These are phyloP conservation scores for Didymella arachidicola DNA, from an alignment of 2,329 filamentous ascomycete species.

Conservation along the genomic window DNA sequence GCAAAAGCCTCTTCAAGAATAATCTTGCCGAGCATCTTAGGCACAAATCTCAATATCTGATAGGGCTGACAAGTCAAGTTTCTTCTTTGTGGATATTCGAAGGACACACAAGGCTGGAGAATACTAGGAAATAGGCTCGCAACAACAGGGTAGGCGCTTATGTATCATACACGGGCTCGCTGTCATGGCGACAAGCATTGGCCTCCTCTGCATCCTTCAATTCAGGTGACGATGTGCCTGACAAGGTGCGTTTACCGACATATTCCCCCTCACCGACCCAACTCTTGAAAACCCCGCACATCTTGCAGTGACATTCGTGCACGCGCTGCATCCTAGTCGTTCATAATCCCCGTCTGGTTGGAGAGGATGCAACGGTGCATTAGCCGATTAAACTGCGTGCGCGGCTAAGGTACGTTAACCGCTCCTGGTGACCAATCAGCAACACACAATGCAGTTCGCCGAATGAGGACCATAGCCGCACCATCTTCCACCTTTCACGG, in stretches of 20 bases:
- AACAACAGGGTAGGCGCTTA: background rate
- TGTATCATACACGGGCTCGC: background rate
- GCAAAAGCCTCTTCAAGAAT: slow-evolving; percentile 69
- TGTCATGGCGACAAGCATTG: background rate
- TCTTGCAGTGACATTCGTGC: background rate
- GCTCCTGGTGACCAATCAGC: background rate
- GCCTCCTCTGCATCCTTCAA: background rate
- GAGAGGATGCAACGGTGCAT: background rate
- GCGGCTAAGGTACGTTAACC: slow-evolving; percentile 1
- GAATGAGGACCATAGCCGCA: background rate
- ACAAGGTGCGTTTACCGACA: slow-evolving; percentile 4
- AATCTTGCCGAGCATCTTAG: slow-evolving; percentile 65
- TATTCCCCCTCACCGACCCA: background rate
- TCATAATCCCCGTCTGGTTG: background rate
- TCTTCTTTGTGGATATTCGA: background rate
- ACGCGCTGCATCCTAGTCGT: too few species aligned
- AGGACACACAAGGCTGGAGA: background rate
- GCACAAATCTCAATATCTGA: background rate
- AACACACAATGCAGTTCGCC: background rate
- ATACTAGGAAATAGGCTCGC: background rate
- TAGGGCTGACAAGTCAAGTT: background rate
- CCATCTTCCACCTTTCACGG: background rate
- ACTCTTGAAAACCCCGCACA: background rate
- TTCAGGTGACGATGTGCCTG: background rate
- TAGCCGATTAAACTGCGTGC: background rate